These are phyloP conservation scores for Emergomyces pasteurianus DNA, from an alignment of 2,329 filamentous ascomycete species.

Conservation along the genomic window DNA sequence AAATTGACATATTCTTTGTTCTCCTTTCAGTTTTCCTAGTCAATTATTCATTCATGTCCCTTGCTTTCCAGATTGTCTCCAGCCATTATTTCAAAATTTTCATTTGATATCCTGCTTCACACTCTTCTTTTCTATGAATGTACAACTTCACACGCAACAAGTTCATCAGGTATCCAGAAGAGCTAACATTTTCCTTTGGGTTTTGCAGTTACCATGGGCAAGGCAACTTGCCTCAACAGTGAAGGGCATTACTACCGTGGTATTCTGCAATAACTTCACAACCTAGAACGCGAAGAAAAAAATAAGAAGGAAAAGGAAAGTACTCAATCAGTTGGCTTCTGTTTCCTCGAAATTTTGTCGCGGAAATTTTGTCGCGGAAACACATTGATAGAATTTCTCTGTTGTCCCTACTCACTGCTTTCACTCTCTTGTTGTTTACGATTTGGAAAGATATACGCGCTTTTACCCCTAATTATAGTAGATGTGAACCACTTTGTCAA, in stretches of 20 bases:
- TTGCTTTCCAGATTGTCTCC: not conserved
- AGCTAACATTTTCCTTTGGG: not conserved
- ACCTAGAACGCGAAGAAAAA: not conserved
- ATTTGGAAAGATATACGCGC: not conserved
- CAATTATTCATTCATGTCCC: not conserved
- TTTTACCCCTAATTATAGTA: not conserved
- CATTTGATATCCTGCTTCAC: not conserved
- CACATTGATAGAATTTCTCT: not conserved
- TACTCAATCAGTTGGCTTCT: too few relatives aligned
- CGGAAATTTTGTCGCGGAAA: not conserved
- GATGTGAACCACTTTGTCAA: not conserved
- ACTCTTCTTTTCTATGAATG: not conserved
- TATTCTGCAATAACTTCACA: not conserved
- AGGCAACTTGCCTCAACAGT: not conserved
- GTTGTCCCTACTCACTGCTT: not conserved
- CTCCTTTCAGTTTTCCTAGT: not conserved
- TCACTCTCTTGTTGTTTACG: not conserved
- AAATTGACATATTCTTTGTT: not conserved
- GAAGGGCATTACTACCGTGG: not conserved
- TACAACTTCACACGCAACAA: not conserved
- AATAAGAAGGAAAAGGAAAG: too few relatives aligned
- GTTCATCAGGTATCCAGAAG: not conserved
- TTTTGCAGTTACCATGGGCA: not conserved
- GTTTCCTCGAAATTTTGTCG: too few relatives aligned
- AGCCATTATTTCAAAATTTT: not conserved